A percentile compares a stretch with the other conserved stretches of the same genome.
Conservation (phyloP, 176 grass and related monocot genomes). For the Paspalum vaginatum region DNA sequence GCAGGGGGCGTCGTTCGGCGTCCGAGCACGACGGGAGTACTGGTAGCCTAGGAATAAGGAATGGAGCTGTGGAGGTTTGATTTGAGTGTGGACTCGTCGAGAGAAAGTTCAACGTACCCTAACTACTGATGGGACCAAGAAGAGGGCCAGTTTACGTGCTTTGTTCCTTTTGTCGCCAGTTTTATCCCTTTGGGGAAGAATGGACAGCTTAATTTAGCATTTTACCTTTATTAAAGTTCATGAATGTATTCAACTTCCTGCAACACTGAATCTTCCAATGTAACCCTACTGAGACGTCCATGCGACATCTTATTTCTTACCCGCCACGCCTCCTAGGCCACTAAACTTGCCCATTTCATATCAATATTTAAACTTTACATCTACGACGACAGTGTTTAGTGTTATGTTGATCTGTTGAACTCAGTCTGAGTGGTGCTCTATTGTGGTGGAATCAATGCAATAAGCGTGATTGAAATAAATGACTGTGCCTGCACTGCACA, state of each 20-base stretch:
- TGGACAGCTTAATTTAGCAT: background rate
- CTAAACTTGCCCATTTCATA: no score
- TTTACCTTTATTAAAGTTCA: background rate
- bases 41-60: background rate
- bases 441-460: no score
- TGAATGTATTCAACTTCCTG: background rate
- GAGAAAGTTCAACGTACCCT: background rate
- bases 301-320: no score
- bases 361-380: no score
- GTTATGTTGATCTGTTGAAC: no score
- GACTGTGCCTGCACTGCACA: no score
- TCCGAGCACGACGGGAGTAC: background rate
- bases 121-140: constrained; percentile 20
- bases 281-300: no score
- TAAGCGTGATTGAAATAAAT: no score
- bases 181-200: background rate
- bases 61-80: background rate
- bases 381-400: no score
- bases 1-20: background rate
- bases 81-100: background rate
- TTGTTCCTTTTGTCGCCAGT: constrained; percentile 45
- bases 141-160: constrained; percentile 13
- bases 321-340: no score
- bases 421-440: no score
- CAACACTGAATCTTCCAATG: background rate